phyloP scores from a whole-genome alignment of 1,284 basidiomycete species.

The Trametes polyzona region DNA sequence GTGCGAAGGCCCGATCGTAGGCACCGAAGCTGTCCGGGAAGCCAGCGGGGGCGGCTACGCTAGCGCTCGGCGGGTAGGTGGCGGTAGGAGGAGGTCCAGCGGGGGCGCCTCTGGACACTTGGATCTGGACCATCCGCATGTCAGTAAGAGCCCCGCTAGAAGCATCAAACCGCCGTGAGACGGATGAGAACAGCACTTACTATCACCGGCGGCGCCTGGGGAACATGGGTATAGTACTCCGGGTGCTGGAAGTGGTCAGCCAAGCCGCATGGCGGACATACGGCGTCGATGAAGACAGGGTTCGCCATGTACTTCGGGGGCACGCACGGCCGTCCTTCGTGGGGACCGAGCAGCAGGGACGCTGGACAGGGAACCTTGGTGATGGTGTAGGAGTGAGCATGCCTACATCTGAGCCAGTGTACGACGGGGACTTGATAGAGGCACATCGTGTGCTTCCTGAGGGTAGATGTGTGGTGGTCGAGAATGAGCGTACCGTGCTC shows the following conservation, averaged over 20 bases:
- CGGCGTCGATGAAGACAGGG: background rate
- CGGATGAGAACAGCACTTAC: background rate
- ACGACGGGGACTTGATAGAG: conserved; percentile 2
- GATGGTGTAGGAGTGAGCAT: too few relatives aligned
- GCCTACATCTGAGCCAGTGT: conserved; percentile 6
- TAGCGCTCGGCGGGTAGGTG: too few relatives aligned
- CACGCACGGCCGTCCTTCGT: background rate
- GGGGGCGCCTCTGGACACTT: too few relatives aligned
- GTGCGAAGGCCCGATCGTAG: too few relatives aligned
- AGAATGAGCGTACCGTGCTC: too few relatives aligned
- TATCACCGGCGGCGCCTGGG: background rate
- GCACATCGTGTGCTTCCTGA: conserved; percentile 2
- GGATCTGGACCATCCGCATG: too few relatives aligned
- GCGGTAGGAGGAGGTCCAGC: too few relatives aligned
- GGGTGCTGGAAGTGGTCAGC: background rate
- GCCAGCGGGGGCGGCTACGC: too few relatives aligned
- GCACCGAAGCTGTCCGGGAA: too few relatives aligned
- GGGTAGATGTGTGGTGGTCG: too few relatives aligned
- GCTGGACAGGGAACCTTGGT: background rate
- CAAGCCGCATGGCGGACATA: conserved; percentile 6
- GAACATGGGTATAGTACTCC: background rate
- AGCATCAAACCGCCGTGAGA: too few relatives aligned
- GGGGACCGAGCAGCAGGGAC: background rate
- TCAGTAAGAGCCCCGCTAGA: too few relatives aligned
- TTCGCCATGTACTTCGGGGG: background rate